A percentile compares a stretch with the other conserved stretches of the same genome.
These are phyloP conservation scores for Ogataea polymorpha DNA, from an alignment of 805 yeast species.

Conservation along the genomic window DNA sequence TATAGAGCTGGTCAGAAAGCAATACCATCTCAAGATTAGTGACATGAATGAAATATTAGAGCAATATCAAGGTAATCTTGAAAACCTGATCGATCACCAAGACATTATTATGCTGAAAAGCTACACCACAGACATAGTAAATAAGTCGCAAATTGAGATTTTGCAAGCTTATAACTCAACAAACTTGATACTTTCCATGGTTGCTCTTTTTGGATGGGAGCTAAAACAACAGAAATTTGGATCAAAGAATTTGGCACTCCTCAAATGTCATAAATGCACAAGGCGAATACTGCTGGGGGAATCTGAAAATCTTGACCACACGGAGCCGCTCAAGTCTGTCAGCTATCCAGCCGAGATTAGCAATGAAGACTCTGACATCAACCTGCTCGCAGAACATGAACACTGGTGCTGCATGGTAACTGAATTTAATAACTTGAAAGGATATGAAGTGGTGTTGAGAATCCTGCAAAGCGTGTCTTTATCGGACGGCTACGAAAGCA, in stretches of 20 bases:
- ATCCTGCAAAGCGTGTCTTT: conserved; percentile 8
- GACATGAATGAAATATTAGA: conserved; percentile 26
- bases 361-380: conserved; percentile 19
- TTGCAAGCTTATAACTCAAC: conserved; percentile 15
- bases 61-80: conserved; percentile 17
- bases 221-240: conserved; percentile 29
- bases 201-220: conserved; percentile 38
- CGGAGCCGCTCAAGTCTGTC: conserved; percentile 23
- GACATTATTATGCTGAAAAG: conserved; percentile 13
- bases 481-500: background rate
- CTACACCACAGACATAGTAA: conserved; percentile 25
- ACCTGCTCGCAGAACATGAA: conserved; percentile 35
- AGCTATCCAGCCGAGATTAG: conserved; percentile 28
- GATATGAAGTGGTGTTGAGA: conserved; percentile 18
- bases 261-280: conserved; percentile 35
- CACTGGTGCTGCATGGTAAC: conserved; percentile 36
- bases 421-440: conserved; percentile 7
- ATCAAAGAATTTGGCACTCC: conserved; percentile 24
- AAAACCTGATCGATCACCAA: conserved; percentile 13
- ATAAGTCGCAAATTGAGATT: conserved; percentile 11
- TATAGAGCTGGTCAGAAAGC: conserved; percentile 18
- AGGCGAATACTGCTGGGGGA: conserved; percentile 33
- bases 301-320: conserved; percentile 1
- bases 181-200: conserved; percentile 13
- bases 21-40: conserved; percentile 25